phyloP scores from a whole-genome alignment of 306 rosid species.

The Prunus mira region DNA sequence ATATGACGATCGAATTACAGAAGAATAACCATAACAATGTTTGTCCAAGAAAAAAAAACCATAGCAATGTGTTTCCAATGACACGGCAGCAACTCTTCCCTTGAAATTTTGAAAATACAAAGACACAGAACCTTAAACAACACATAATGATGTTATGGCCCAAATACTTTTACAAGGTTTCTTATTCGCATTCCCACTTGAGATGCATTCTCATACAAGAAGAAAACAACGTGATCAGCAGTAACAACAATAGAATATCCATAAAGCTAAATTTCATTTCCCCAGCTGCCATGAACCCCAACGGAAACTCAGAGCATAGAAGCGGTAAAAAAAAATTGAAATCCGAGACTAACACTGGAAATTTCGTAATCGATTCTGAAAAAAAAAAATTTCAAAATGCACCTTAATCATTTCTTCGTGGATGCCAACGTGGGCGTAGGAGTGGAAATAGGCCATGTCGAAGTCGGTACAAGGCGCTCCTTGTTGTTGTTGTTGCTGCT shows the following conservation, averaged over 20 bases:
- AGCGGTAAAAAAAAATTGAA: background rate
- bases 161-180: background rate
- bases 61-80: background rate
- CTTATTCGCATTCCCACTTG: slow-evolving; percentile 1
- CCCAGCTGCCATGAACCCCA: background rate
- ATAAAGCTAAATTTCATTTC: background rate
- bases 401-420: slow-evolving; percentile 99
- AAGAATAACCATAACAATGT: background rate
- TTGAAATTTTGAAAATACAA: background rate
- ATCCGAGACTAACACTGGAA: background rate
- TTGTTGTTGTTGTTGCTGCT: slow-evolving; percentile 24
- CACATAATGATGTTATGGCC: background rate
- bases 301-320: background rate
- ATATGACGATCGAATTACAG: background rate
- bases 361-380: background rate
- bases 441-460: slow-evolving; percentile 89
- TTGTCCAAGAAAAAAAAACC: background rate
- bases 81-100: background rate
- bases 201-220: background rate
- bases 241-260: background rate
- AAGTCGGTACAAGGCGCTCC: slow-evolving; percentile 82
- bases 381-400: background rate
- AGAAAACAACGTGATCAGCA: background rate
- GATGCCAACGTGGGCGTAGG: slow-evolving; percentile 92
- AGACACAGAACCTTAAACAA: background rate